Evolutionary conservation across 1,284 basidiomycete genomes (phyloP), one percentile per base, ranked within the genome.

Genomic region (Apiotrichum sp.): DNA sequence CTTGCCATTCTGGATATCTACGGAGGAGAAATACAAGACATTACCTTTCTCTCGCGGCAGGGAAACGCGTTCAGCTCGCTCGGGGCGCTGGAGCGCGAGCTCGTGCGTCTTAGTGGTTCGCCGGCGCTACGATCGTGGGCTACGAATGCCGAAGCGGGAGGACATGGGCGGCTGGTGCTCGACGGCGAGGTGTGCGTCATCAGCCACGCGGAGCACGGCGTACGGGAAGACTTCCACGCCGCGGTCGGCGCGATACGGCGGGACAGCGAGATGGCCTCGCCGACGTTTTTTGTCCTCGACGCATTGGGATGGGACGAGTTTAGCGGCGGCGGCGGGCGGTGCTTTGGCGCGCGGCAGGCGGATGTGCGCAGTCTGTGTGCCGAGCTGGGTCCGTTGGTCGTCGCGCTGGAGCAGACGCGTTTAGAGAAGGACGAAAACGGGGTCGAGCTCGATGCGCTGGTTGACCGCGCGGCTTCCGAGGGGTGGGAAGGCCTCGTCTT

Each of bases 401-500:
- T 41, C 40, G 40, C 40, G 40, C 40, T 41, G 39, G 57, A 56
- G 31, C 74, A 76, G 57, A 50, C 48, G 16, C 40, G 49, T 39
- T 58, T 76, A 6, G 33, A 10, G 22, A 40, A 10, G 3, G 62
- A 72, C n/a, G 58, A 73, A 5, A 69, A 72, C 22, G 63, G 22
- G 7, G 68, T 73, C 66, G 22, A 22, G 22, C 22, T 22, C 22
- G 22, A 22, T 22, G 22, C 22, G 22, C 22, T 22, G 22, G 64
- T 73, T 32, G 46, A 62, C 11, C 52, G 64, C 8, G 70, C 73
- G 2, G 62, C 66, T 0, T 54, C 64, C 8, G 58, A 71, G 33
- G 73, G 71, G 0, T 76, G 74, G 74, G 74, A 76, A 51, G 74
- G 74, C 0, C 56, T 76, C 33, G 62, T 76, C 0, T 42, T 75